These are phyloP conservation scores for Globisporangium rhizosaccharum DNA, from an alignment of 352 stramenopile species.

Conservation along the genomic window DNA sequence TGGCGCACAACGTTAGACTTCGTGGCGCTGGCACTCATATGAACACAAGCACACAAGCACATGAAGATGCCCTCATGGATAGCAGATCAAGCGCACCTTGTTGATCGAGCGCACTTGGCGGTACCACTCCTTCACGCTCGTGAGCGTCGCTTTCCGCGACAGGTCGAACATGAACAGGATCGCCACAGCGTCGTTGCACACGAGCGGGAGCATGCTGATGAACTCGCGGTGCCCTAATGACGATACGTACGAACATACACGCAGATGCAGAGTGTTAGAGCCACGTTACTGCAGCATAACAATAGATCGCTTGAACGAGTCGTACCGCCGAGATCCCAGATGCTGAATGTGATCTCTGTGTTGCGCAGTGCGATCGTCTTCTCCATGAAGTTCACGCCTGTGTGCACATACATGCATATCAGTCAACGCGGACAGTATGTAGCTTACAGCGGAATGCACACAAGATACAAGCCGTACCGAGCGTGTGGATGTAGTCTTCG, in stretches of 20 bases:
- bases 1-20: background rate
- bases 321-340: conserved; percentile 90
- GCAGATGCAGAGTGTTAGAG: background rate
- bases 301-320: background rate
- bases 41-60: background rate
- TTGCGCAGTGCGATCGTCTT: conserved; percentile 93
- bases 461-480: conserved; percentile 42
- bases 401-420: background rate
- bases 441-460: background rate
- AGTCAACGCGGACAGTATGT: too few relatives aligned
- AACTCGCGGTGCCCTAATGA: conserved; percentile 85
- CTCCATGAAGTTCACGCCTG: conserved; percentile 95
- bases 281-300: background rate
- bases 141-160: conserved; percentile 88
- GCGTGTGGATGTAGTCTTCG: conserved; percentile 95
- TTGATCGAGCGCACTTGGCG: conserved; percentile 88
- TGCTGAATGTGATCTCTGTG: conserved; percentile 94
- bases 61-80: too few relatives aligned
- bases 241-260: background rate
- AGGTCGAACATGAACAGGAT: conserved; percentile 97
- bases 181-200: conserved; percentile 93
- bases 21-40: background rate
- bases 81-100: conserved; percentile 42
- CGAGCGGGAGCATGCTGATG: conserved; percentile 92
- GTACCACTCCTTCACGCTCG: conserved; percentile 93